phyloP scores from a whole-genome alignment of 495 filamentous ascomycete genomes.

The Neurospora sp. region DNA sequence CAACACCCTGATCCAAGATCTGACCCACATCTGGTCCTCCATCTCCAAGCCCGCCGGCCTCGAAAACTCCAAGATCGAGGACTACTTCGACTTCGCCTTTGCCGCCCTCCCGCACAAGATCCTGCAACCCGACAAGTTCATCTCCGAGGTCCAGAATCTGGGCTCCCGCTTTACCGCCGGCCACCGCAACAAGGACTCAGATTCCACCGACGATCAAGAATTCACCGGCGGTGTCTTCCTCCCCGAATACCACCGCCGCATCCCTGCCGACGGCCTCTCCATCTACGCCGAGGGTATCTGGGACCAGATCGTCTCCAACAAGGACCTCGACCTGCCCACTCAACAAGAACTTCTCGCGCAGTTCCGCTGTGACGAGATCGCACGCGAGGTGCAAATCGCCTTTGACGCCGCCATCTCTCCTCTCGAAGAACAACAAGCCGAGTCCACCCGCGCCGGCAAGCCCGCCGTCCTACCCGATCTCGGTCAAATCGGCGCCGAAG shows the following conservation, averaged over 20 bases:
- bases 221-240: slow-evolving; percentile 71
- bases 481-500: slow-evolving; percentile 60
- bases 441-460: slow-evolving; percentile 59
- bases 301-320: slow-evolving; percentile 98
- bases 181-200: slow-evolving; percentile 29
- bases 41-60: slow-evolving; percentile 83
- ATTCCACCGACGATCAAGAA: slow-evolving; percentile 60
- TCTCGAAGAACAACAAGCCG: slow-evolving; percentile 76
- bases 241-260: slow-evolving; percentile 88
- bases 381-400: slow-evolving; percentile 67
- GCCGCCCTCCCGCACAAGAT: slow-evolving; percentile 93
- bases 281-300: slow-evolving; percentile 88
- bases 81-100: slow-evolving; percentile 98
- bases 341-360: slow-evolving; percentile 95
- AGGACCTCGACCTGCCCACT: slow-evolving; percentile 91
- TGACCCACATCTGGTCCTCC: slow-evolving; percentile 82
- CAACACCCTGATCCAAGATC: slow-evolving; percentile 80
- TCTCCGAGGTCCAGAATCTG: slow-evolving; percentile 67
- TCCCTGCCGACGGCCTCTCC: slow-evolving; percentile 91
- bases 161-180: slow-evolving; percentile 74
- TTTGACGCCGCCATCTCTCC: slow-evolving; percentile 78
- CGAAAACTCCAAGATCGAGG: slow-evolving; percentile 79
- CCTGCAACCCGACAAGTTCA: slow-evolving; percentile 87
- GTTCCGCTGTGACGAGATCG: slow-evolving; percentile 95
- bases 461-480: slow-evolving; percentile 63